Evolutionary conservation across 441 rosid species (phyloP).

Genomic region (Erysimum cheiri): DNA sequence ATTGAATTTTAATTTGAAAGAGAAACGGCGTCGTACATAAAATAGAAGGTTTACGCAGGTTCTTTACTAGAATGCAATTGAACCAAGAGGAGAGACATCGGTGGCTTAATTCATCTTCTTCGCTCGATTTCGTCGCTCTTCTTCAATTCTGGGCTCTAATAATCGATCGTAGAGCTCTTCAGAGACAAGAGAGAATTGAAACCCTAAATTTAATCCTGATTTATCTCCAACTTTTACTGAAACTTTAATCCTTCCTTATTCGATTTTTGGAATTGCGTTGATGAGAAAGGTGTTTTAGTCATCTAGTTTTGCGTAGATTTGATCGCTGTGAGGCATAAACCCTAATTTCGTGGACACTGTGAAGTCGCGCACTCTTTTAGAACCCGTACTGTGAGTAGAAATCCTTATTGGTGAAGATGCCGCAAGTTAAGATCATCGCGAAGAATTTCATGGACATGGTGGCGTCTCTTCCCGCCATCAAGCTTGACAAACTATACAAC

Average conservation of each 20-base stretch:
- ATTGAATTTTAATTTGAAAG: background rate
- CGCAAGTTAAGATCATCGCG: slow-evolving; percentile 85
- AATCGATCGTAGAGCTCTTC: background rate
- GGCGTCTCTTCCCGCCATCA: slow-evolving; percentile 82
- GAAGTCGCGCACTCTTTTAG: background rate
- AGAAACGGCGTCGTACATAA: background rate
- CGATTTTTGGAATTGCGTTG: background rate
- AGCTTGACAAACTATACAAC: slow-evolving; percentile 81
- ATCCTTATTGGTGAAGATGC: slow-evolving; percentile 55
- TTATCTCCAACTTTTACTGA: background rate
- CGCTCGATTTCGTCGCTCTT: background rate
- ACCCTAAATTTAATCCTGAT: background rate
- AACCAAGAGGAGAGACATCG: background rate
- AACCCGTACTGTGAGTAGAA: slow-evolving; percentile 3
- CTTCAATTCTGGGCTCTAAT: background rate
- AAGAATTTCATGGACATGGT: slow-evolving; percentile 99
- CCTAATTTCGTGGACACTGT: background rate
- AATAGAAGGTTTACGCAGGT: background rate
- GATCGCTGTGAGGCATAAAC: slow-evolving; percentile 5
- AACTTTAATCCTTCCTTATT: slow-evolving; percentile 1
- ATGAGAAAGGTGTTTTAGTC: background rate
- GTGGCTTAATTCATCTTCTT: slow-evolving; percentile 10
- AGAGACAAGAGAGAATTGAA: background rate
- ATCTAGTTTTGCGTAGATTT: background rate
- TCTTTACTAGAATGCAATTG: too few species aligned